Evolutionary conservation across 73 alveolate species (phyloP).

Genomic region (Paraurostyla sp.): DNA sequence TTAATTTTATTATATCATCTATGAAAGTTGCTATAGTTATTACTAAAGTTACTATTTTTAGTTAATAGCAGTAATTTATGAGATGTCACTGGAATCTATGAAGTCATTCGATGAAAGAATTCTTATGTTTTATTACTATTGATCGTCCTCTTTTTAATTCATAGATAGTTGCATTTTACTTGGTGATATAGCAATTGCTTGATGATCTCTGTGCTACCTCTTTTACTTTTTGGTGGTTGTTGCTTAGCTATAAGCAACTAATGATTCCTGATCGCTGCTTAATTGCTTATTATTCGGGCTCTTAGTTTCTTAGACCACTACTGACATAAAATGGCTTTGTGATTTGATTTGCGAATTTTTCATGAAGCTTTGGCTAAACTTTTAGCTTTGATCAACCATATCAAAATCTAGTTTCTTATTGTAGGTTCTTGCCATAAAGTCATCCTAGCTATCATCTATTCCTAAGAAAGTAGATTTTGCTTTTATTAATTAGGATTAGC

Average conservation of each 20-base stretch:
- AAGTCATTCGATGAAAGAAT: no score
- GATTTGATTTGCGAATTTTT: no score
- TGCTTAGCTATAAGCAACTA: neutral
- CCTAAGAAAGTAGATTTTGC: neutral
- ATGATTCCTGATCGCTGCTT: neutral
- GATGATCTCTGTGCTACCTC: neutral
- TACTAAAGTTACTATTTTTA: neutral
- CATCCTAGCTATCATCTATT: neutral
- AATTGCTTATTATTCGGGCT: neutral
- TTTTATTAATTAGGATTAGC: no score
- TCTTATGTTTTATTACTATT: no score
- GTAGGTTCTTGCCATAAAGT: neutral
- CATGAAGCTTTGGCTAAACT: no score
- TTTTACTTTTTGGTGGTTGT: neutral
- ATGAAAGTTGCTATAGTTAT: no score
- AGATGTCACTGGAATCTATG: conserved; percentile 22
- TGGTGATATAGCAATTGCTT: no score
- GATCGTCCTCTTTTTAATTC: neutral
- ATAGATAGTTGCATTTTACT: neutral
- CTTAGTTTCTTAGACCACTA: no score
- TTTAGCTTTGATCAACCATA: neutral
- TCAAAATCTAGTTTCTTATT: neutral
- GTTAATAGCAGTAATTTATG: neutral
- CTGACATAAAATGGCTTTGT: no score
- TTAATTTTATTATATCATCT: no score